A percentile compares a stretch with the other conserved stretches of the same genome.
Conservation (phyloP, 2,329 filamentous ascomycete genomes). For the Monosporascus sp. region DNA sequence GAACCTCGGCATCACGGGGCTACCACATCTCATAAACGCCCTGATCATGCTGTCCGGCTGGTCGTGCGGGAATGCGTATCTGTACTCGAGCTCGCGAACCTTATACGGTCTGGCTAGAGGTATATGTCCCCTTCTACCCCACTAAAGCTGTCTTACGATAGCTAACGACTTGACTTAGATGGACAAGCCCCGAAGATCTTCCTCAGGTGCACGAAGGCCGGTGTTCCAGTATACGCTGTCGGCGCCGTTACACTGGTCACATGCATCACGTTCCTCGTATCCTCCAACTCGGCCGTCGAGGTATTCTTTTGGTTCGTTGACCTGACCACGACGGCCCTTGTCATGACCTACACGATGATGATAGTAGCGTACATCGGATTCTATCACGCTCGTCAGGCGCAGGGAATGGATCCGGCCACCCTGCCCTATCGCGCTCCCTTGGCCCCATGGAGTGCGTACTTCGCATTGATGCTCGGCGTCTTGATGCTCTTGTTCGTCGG, state of each 20-base stretch:
- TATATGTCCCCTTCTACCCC: neutral
- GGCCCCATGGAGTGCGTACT: slow-evolving; percentile 48
- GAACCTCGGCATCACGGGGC: slow-evolving; percentile 43
- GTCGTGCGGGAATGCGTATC: slow-evolving; percentile 17
- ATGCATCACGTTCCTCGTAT: slow-evolving; percentile 33
- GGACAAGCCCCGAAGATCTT: slow-evolving; percentile 35
- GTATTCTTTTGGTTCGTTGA: slow-evolving; percentile 39
- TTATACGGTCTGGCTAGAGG: slow-evolving; percentile 23
- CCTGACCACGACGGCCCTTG: slow-evolving; percentile 33
- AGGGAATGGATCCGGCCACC: slow-evolving; percentile 41
- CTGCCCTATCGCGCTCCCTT: slow-evolving; percentile 46
- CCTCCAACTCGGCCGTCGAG: slow-evolving; percentile 30
- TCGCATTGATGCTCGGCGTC: slow-evolving; percentile 40
- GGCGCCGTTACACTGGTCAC: slow-evolving; percentile 26
- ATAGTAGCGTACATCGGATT: slow-evolving; percentile 41
- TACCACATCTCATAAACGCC: slow-evolving; percentile 56
- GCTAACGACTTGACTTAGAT: slow-evolving; percentile 6
- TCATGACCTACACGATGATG: slow-evolving; percentile 42
- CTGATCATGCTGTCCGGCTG: slow-evolving; percentile 21
- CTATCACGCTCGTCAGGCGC: slow-evolving; percentile 47
- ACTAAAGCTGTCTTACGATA: neutral
- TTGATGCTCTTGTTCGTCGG: slow-evolving; percentile 51
- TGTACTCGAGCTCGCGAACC: slow-evolving; percentile 14
- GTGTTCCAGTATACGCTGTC: slow-evolving; percentile 39
- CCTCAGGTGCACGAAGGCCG: slow-evolving; percentile 33